Base-by-base conservation (phyloP, 306 rosid genomes). In the Prunus kanzakura region DNA sequence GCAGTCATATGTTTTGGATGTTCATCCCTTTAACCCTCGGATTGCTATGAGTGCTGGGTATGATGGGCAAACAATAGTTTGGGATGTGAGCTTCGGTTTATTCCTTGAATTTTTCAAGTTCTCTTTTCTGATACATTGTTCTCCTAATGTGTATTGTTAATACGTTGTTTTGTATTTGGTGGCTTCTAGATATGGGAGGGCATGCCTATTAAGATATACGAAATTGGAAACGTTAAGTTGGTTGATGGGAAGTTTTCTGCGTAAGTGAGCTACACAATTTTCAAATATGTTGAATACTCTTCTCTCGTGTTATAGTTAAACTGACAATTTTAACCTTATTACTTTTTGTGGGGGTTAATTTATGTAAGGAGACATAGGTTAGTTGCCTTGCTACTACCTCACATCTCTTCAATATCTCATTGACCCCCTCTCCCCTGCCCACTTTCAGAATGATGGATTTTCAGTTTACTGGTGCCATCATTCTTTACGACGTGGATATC, bases 21-120 rank as follows among this genome's bases (percentile, higher is more conserved):
- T 93, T 67, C 97, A 93, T 89, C 97, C 97, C 73, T 93, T 93
- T 84, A 93, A 93, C 82, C 96, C 97, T 76, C 92, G 94, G 82
- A 93, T 93, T 81, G 97, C 97, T 58, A 90, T 93, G 97, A 93
- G 97, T 81, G 97, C 97, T 80, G 97, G 97, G 61, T 93, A 93
- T 84, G 97, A 93, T 86, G 97, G 97, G 72, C 81, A 63, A 75
- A 89, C 94, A 32, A 93, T 93, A 77, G 91, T 93, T 75, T 93
- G 97, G 97, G 97, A 93, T 86, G 97, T 93, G 87, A 93, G 97
- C 81, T 80, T 73, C 50, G 43, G 27, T 6, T 30, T 60, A 60
- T 60, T 15, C 38, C 35, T 29, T 12, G 23, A 60, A 15, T 72
- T 18, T 70, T 69, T 75, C 29, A 14, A 51, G 71, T 71, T 69